phyloP scores from a whole-genome alignment of 176 grass and related monocot genomes.

The Eleusine indica region DNA sequence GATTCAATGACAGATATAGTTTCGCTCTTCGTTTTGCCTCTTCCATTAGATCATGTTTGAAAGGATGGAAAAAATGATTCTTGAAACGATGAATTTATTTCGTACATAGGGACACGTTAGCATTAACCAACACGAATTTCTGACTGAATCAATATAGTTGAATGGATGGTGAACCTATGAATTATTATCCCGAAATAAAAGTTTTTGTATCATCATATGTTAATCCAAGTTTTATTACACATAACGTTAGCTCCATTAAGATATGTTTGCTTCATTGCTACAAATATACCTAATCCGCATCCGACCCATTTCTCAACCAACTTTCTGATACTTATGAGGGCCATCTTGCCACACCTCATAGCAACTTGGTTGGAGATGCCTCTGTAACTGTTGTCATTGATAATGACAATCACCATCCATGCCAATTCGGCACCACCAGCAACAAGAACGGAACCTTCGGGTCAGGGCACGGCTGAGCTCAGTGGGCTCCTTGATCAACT shows the following conservation, averaged over 20 bases:
- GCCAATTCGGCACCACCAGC: constrained; percentile 1
- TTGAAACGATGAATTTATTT: background rate
- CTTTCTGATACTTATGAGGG: background rate
- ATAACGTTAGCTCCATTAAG: background rate
- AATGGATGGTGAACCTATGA: background rate
- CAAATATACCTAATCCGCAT: background rate
- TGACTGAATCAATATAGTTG: too few species aligned
- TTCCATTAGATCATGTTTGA: background rate
- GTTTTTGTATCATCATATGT: background rate
- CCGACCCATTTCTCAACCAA: background rate
- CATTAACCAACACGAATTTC: background rate
- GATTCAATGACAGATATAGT: constrained; percentile 22
- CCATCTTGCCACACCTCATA: background rate
- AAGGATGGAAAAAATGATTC: background rate
- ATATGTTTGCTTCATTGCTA: background rate
- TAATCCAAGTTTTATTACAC: background rate
- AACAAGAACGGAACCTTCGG: constrained; percentile 43
- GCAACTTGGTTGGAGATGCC: background rate
- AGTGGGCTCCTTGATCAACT: constrained; percentile 37
- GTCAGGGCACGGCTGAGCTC: constrained; percentile 9
- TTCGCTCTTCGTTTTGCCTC: background rate
- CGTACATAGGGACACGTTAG: background rate
- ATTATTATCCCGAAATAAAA: background rate
- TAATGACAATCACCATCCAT: constrained; percentile 37
- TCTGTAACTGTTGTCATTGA: constrained; percentile 23